phyloP scores from a whole-genome alignment of 345 rosid species.

The Salix brachista region DNA sequence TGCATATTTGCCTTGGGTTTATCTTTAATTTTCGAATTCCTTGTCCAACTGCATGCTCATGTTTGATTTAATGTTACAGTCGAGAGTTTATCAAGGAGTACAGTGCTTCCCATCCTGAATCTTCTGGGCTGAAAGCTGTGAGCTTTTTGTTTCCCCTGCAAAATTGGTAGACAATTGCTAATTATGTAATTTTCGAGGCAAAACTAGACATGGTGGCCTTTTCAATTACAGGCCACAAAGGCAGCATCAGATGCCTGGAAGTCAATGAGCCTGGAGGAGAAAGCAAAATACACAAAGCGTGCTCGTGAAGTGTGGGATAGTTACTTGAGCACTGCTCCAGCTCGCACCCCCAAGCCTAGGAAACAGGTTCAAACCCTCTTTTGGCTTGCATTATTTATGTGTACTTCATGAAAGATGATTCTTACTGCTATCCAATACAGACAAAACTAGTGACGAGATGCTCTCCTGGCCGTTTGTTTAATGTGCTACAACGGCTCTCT shows the following conservation, averaged over 20 bases:
- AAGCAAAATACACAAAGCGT: slow-evolving; percentile 40
- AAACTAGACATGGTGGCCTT: slow-evolving; percentile 1
- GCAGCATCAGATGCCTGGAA: slow-evolving; percentile 52
- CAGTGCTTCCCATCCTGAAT: slow-evolving; percentile 47
- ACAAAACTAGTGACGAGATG: slow-evolving; percentile 48
- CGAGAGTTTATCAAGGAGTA: slow-evolving; percentile 48
- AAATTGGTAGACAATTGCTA: slow-evolving; percentile 5
- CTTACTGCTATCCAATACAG: slow-evolving; percentile 28
- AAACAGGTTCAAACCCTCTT: slow-evolving; percentile 33
- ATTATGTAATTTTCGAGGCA: background rate
- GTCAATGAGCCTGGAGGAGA: slow-evolving; percentile 42
- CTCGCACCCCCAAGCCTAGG: slow-evolving; percentile 34
- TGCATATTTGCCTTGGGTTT: background rate
- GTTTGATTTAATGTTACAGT: slow-evolving; percentile 23
- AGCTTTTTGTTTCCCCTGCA: slow-evolving; percentile 11
- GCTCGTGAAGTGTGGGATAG: slow-evolving; percentile 49
- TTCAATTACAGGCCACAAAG: slow-evolving; percentile 38
- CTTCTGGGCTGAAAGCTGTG: slow-evolving; percentile 48
- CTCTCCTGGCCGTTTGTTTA: slow-evolving; percentile 48
- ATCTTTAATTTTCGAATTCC: background rate
- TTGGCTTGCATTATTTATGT: background rate
- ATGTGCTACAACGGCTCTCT: slow-evolving; percentile 41
- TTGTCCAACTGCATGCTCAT: slow-evolving; percentile 7
- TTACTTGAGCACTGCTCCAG: slow-evolving; percentile 43
- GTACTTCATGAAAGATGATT: slow-evolving; percentile 4